A percentile compares a stretch with the other conserved stretches of the same genome.
phyloP scores from a whole-genome alignment of 192 early-diverging fungal species.

The Coemansia sp. region DNA sequence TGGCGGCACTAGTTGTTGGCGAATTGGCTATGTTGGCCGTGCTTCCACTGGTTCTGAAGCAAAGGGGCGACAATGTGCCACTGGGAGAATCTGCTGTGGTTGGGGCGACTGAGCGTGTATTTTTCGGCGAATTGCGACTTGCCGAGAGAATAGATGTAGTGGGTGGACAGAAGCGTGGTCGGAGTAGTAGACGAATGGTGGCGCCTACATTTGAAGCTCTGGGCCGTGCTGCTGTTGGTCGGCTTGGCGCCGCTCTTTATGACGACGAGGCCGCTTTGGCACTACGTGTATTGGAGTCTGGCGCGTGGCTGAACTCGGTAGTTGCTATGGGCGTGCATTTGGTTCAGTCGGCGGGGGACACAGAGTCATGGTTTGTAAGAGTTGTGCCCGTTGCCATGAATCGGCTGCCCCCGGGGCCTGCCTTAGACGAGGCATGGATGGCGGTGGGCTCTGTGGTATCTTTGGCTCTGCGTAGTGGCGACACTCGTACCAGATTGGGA shows the following conservation, averaged over 20 bases:
- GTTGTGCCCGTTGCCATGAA: constrained; percentile 28
- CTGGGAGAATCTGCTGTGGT: neutral
- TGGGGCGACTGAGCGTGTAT: neutral
- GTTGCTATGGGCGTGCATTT: constrained; percentile 46
- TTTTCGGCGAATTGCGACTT: neutral
- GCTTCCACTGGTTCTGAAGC: constrained; percentile 18
- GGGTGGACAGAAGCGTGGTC: neutral
- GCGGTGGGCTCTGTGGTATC: constrained; percentile 25
- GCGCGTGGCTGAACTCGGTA: constrained; percentile 30
- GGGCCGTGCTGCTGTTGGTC: constrained; percentile 18
- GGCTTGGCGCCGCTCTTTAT: constrained; percentile 14
- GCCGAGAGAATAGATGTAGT: neutral
- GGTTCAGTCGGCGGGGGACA: no score
- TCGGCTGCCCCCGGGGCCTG: constrained; percentile 5
- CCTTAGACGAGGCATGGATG: constrained; percentile 25
- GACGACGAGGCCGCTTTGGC: neutral
- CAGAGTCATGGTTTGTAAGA: constrained; percentile 19
- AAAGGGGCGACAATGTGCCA: neutral
- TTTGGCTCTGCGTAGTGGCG: constrained; percentile 9
- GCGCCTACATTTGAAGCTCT: constrained; percentile 24
- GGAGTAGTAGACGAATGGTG: neutral
- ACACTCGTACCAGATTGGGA: neutral
- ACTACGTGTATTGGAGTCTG: constrained; percentile 12
- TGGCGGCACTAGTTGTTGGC: constrained; percentile 11
- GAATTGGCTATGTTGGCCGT: constrained; percentile 37